phyloP scores from a whole-genome alignment of 345 rosid species.

The Lumnitzera littorea region DNA sequence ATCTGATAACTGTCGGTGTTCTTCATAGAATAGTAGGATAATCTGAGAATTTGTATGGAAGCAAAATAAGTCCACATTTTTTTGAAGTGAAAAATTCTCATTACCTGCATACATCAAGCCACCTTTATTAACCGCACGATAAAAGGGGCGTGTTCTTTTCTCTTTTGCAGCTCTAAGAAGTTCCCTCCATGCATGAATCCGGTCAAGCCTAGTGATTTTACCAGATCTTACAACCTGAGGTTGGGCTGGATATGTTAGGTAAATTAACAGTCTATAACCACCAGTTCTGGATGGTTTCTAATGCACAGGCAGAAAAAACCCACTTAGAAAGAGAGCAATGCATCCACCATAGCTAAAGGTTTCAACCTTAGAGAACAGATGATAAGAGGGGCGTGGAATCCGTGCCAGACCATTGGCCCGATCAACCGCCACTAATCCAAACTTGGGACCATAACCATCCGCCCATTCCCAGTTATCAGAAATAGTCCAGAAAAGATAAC shows the following conservation, averaged over 20 bases:
- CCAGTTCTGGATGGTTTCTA: too few relatives aligned
- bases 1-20: too few relatives aligned
- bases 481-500: slow-evolving; percentile 91
- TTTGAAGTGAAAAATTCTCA: not conserved
- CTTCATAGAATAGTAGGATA: too few relatives aligned
- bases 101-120: slow-evolving; percentile 97
- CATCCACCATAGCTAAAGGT: not conserved
- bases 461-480: slow-evolving; percentile 99
- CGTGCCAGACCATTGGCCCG: slow-evolving; percentile 67
- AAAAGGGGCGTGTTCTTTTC: slow-evolving; percentile 64
- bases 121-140: slow-evolving; percentile 54
- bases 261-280: too few relatives aligned
- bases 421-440: slow-evolving; percentile 88
- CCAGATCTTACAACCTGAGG: slow-evolving; percentile 65
- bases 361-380: slow-evolving; percentile 73
- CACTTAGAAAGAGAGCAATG: not conserved
- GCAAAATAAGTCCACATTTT: not conserved
- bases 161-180: slow-evolving; percentile 59
- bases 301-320: too few relatives aligned
- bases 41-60: not conserved
- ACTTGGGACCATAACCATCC: slow-evolving; percentile 97
- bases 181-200: slow-evolving; percentile 64
- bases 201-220: slow-evolving; percentile 54
- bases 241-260: not conserved
- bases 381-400: slow-evolving; percentile 69